Conservation (phyloP, 345 rosid species). For the Sonneratia caseolaris region DNA sequence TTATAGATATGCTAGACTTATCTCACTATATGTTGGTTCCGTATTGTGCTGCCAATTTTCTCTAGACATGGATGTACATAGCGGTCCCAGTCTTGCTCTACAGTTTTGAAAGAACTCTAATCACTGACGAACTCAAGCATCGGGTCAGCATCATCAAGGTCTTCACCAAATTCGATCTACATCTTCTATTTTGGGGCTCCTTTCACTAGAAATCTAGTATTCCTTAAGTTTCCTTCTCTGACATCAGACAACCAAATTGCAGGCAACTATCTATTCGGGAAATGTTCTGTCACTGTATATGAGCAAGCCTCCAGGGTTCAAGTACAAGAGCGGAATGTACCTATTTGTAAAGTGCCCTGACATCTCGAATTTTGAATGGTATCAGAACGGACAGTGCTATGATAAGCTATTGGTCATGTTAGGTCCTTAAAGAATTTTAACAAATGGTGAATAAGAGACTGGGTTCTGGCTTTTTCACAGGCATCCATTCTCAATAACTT, state of each 20-base stretch:
- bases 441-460: background rate
- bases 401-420: background rate
- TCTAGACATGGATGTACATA: conserved; percentile 89
- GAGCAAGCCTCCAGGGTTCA: conserved; percentile 72
- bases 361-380: conserved; percentile 79
- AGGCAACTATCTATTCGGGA: conserved; percentile 84
- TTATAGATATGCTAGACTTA: too few species aligned
- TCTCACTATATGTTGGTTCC: background rate
- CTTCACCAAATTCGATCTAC: background rate
- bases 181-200: background rate
- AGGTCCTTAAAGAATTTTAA: background rate
- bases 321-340: conserved; percentile 91
- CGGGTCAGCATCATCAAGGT: conserved; percentile 58
- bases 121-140: conserved; percentile 39
- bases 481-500: conserved; percentile 97
- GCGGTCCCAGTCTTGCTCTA: conserved; percentile 49
- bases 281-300: conserved; percentile 86
- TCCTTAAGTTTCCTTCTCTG: background rate
- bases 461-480: conserved; percentile 20
- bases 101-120: conserved; percentile 46
- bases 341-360: conserved; percentile 80
- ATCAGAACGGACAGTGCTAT: background rate
- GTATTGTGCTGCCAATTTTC: background rate
- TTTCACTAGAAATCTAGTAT: background rate
- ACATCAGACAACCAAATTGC: conserved; percentile 10